Percentiles rank a stretch among this genome's conserved stretches.
These are phyloP conservation scores for Xylariaceae sp. DNA, from an alignment of 2,329 filamentous ascomycete genomes.

Conservation along the genomic window DNA sequence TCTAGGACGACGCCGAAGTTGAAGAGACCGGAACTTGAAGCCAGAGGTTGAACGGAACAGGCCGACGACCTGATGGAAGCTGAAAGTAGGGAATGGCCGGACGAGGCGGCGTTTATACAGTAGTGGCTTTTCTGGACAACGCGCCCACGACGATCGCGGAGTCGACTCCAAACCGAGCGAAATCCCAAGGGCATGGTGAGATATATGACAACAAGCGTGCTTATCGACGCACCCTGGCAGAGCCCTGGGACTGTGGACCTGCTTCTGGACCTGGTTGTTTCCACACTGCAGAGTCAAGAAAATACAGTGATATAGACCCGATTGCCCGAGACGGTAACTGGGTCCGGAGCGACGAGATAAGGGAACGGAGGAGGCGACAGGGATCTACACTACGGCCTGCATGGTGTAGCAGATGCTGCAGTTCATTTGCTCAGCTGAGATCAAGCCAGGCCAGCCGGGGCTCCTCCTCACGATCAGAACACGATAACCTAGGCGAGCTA, in stretches of 20 bases:
- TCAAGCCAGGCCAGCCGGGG: not conserved
- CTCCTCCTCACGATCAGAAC: not conserved
- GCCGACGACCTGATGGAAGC: conserved; percentile 3
- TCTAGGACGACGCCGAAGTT: conserved; percentile 8
- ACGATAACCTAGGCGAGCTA: not conserved
- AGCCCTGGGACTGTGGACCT: not conserved
- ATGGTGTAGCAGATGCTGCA: not conserved
- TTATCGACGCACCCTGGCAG: not conserved
- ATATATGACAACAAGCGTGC: not conserved
- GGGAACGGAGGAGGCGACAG: not conserved
- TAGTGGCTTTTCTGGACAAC: not conserved
- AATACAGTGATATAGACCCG: not conserved
- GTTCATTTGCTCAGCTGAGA: not conserved
- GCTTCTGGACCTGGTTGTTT: not conserved
- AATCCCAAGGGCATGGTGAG: not conserved
- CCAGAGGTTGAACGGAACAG: conserved; percentile 3
- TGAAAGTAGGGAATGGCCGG: conserved; percentile 6
- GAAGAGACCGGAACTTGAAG: conserved; percentile 1
- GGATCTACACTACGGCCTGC: not conserved
- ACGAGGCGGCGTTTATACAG: conserved; percentile 4
- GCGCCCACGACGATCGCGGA: not conserved
- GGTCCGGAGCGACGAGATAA: not conserved
- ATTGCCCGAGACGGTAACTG: not conserved
- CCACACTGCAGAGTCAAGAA: not conserved
- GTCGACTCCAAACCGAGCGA: not conserved